Evolutionary conservation across 129 eudicot species (phyloP).

Genomic region (Glebionis coronaria): DNA sequence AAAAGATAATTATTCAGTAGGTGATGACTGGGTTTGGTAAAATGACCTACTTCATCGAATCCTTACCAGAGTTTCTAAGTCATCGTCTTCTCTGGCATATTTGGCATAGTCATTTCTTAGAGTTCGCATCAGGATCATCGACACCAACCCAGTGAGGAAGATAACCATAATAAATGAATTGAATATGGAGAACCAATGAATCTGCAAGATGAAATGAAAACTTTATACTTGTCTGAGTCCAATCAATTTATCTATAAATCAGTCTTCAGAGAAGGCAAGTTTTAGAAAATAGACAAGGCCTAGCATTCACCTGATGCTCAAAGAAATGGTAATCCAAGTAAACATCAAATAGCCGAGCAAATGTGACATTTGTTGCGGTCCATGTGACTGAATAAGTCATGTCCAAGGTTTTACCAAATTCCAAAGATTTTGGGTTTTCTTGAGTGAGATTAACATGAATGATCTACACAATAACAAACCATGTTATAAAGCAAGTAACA

Average conservation of each 20-base stretch:
- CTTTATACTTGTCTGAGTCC: neutral
- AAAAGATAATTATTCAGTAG: constrained; percentile 6
- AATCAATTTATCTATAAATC: neutral
- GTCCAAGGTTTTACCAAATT: constrained; percentile 62
- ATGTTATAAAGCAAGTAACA: constrained; percentile 14
- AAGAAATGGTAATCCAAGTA: constrained; percentile 93
- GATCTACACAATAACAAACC: constrained; percentile 53
- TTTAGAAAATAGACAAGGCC: constrained; percentile 1
- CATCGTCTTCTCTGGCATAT: constrained; percentile 93
- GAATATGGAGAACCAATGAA: constrained; percentile 93
- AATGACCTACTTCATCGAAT: neutral
- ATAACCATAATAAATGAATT: constrained; percentile 95
- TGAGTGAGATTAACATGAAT: constrained; percentile 95
- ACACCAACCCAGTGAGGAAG: constrained; percentile 82
- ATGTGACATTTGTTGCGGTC: constrained; percentile 63
- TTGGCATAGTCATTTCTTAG: constrained; percentile 91
- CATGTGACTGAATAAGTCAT: constrained; percentile 90
- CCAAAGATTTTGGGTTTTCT: constrained; percentile 82
- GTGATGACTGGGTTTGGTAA: neutral
- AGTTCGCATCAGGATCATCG: constrained; percentile 89
- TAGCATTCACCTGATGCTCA: constrained; percentile 83
- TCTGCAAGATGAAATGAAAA: constrained; percentile 40
- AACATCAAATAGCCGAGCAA: constrained; percentile 85
- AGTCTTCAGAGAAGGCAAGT: neutral
- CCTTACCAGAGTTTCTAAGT: constrained; percentile 79